phyloP scores from a whole-genome alignment of 129 eudicot genomes.

The Solidago caesia region DNA sequence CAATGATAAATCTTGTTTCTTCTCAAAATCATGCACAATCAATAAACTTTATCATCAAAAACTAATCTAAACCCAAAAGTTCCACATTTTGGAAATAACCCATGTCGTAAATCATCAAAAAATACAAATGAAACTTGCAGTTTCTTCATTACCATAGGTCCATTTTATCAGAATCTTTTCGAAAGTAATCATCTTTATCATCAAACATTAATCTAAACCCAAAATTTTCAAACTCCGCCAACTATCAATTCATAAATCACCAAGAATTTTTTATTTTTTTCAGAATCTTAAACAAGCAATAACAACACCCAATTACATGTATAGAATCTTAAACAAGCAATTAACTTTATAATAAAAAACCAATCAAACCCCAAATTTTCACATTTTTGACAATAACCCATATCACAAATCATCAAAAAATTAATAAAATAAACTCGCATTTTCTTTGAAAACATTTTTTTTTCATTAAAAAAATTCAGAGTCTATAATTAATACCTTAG shows the following conservation, averaged over 20 bases:
- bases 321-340: too few relatives aligned
- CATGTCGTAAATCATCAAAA: neutral
- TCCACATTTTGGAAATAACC: neutral
- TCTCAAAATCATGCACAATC: neutral
- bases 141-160: too few relatives aligned
- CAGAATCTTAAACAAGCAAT: too few relatives aligned
- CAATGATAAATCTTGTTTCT: neutral
- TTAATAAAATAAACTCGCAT: neutral
- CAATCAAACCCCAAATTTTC: neutral
- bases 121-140: neutral
- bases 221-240: too few relatives aligned
- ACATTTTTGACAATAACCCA: neutral
- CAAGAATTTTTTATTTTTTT: too few relatives aligned
- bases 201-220: too few relatives aligned
- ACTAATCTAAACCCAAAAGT: neutral
- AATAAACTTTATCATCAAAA: neutral
- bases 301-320: too few relatives aligned
- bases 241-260: too few relatives aligned
- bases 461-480: neutral
- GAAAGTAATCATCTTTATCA: too few relatives aligned
- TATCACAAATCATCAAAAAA: neutral
- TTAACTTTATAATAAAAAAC: too few relatives aligned
- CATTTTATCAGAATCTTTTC: neutral
- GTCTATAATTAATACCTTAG: conserved; percentile 48
- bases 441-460: neutral